Evolutionary conservation across 2,329 filamentous ascomycete genomes (phyloP).

Genomic region (Hyphodiscus sp.): DNA sequence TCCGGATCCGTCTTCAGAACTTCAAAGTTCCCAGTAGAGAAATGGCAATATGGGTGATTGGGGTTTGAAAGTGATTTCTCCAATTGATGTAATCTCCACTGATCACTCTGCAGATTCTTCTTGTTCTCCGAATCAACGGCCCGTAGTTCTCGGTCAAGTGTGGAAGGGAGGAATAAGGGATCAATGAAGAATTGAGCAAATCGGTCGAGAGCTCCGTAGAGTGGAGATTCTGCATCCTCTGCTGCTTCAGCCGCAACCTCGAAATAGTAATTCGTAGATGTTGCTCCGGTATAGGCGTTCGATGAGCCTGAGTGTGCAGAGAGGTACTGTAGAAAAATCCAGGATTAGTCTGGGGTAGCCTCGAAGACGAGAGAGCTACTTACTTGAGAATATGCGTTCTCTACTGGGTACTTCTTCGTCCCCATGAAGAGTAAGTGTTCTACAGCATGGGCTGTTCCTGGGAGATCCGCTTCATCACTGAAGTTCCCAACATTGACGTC

Average conservation of each 20-base stretch:
- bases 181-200: constrained; percentile 72
- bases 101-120: constrained; percentile 70
- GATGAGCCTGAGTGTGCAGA: constrained; percentile 84
- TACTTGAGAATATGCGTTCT: constrained; percentile 84
- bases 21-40: constrained; percentile 66
- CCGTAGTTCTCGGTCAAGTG: constrained; percentile 62
- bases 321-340: constrained; percentile 49
- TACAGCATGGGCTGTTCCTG: constrained; percentile 72
- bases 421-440: constrained; percentile 85
- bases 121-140: constrained; percentile 76
- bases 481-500: constrained; percentile 97
- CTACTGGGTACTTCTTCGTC: constrained; percentile 92
- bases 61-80: constrained; percentile 65
- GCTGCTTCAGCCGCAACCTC: constrained; percentile 83
- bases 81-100: constrained; percentile 65
- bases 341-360: too few species aligned
- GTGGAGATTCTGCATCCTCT: constrained; percentile 56
- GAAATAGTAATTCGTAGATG: constrained; percentile 97
- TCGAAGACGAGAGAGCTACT: too few species aligned
- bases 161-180: constrained; percentile 64
- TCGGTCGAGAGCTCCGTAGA: constrained; percentile 66
- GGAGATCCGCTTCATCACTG: constrained; percentile 84
- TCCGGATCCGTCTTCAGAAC: constrained; percentile 64
- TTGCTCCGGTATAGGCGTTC: constrained; percentile 90
- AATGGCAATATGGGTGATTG: constrained; percentile 65